Evolutionary conservation across 2,329 filamentous ascomycete genomes (phyloP), one percentile per base, ranked within the genome.

Genomic region (Fusarium decemcellulare): DNA sequence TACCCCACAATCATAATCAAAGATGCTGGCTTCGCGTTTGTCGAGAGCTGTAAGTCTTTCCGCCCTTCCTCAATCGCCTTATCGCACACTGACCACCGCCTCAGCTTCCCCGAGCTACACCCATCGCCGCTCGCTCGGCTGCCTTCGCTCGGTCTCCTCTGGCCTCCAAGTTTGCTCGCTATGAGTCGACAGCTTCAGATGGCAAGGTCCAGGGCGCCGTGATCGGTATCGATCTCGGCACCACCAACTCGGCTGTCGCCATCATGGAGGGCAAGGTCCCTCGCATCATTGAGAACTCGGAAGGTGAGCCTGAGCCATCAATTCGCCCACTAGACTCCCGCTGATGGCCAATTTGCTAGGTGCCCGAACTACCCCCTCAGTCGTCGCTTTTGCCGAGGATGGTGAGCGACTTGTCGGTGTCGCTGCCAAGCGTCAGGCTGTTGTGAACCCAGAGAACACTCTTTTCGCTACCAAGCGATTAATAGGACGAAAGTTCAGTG

Each of bases 381-480:
- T 98, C 61, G 95, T 98, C 72, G 96, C 93, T 76, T 98, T 98
- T 82, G 92, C 95, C 72, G 92, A 97, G 85, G 94, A 97, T 81
- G 95, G 95, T 73, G 95, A 98, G 89, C 92, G 95, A 79, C 88
- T 98, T 69, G 95, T 98, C 74, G 95, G 95, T 92, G 94, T 98
- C 74, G 94, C 95, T 68, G 95, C 95, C 77, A 98, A 98, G 90
- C 94, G 95, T 80, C 95, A 98, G 86, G 95, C 95, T 71, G 95
- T 98, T 76, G 95, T 98, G 78, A 98, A 98, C 88, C 95, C 95
- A 66, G 95, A 98, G 84, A 98, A 98, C 88, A 98, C 95, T 62
- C 91, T 98, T 63, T 98, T 98, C 82, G 95, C 95, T 82, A 98
- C 95, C 73, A 98, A 98, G 91, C 94, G 95, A 90, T 91, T 98